These are phyloP conservation scores for Phytophthora syringae DNA, from an alignment of 352 stramenopile species.

Conservation along the genomic window DNA sequence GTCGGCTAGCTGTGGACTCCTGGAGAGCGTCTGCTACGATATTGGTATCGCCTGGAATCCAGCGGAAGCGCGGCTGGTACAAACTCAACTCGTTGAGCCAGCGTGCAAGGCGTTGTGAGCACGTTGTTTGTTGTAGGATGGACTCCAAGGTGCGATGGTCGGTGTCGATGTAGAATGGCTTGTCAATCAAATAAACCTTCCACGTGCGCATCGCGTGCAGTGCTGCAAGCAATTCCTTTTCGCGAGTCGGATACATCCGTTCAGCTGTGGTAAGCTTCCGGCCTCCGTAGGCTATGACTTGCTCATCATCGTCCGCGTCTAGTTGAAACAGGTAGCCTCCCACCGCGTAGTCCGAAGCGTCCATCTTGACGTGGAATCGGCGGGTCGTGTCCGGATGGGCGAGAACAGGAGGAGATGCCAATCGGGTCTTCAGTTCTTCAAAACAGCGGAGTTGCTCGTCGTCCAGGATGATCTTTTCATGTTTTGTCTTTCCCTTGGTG, in stretches of 20 bases:
- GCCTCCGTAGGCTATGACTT: conserved; percentile 13
- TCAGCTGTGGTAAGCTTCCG: conserved; percentile 17
- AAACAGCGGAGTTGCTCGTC: neutral
- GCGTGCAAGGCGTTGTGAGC: conserved; percentile 2
- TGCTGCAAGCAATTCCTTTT: conserved; percentile 16
- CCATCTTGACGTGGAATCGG: conserved; percentile 1
- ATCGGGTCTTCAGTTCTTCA: neutral
- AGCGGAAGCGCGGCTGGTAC: neutral
- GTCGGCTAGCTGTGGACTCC: neutral
- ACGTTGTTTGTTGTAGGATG: conserved; percentile 16
- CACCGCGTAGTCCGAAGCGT: neutral
- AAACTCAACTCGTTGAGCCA: conserved; percentile 3
- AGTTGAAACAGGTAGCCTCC: conserved; percentile 19
- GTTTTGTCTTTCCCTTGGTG: neutral
- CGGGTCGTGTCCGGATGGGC: neutral
- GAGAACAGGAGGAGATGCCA: neutral
- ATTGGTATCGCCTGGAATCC: neutral
- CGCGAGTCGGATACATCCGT: conserved; percentile 10
- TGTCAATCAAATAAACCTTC: conserved; percentile 17
- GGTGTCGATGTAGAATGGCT: conserved; percentile 15
- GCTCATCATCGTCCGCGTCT: neutral
- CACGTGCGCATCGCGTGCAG: conserved; percentile 15
- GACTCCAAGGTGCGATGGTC: conserved; percentile 12
- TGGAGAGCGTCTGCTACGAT: neutral
- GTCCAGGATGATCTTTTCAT: neutral